Evolutionary conservation across 441 rosid species (phyloP).

Genomic region (Lepidium campestre): DNA sequence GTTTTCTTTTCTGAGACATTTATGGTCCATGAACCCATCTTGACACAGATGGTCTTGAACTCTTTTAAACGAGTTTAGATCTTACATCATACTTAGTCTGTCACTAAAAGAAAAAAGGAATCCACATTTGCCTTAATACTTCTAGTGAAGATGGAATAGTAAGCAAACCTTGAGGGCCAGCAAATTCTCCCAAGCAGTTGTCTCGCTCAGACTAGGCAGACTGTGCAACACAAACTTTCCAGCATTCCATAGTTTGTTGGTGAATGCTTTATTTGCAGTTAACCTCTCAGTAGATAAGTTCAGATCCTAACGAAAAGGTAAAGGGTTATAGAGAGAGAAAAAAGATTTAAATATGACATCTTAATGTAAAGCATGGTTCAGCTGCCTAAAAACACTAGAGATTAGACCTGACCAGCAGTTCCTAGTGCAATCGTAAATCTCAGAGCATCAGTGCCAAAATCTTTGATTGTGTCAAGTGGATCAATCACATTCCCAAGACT

Average conservation of each 20-base stretch:
- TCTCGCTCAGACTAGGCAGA: constrained; percentile 64
- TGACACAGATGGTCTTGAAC: not conserved
- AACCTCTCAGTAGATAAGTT: constrained; percentile 90
- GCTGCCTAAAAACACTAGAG: constrained; percentile 14
- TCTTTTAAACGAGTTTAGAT: not conserved
- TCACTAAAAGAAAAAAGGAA: not conserved
- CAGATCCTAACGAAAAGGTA: constrained; percentile 58
- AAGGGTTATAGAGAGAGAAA: constrained; percentile 15
- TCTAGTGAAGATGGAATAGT: constrained; percentile 4
- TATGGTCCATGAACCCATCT: not conserved
- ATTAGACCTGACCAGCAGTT: constrained; percentile 95
- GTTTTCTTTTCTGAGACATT: not conserved
- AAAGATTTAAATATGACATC: constrained; percentile 8
- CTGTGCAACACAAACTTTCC: constrained; percentile 88
- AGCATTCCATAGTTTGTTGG: constrained; percentile 98
- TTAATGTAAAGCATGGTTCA: constrained; percentile 8
- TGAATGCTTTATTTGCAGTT: constrained; percentile 92
- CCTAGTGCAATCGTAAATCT: constrained; percentile 89
- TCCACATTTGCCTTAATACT: not conserved
- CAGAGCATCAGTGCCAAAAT: constrained; percentile 93
- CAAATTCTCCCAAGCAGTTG: constrained; percentile 67
- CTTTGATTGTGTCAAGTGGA: constrained; percentile 90
- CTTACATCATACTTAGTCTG: not conserved
- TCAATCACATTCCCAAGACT: constrained; percentile 86
- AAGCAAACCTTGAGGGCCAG: constrained; percentile 53